phyloP scores from a whole-genome alignment of 202 grass and related monocot genomes.

The Musa balbisiana region DNA sequence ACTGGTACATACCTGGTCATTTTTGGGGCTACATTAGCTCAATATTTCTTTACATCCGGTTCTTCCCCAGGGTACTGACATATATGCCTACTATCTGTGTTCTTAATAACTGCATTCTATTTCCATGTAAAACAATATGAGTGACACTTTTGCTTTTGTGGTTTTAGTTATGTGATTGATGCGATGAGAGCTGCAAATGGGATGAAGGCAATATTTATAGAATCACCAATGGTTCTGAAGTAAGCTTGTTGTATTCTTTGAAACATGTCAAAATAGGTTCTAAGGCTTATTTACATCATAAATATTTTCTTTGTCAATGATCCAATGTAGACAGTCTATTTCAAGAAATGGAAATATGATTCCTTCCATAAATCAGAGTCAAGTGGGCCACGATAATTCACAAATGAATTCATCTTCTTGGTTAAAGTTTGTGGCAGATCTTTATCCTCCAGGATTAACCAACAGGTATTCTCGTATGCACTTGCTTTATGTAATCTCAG shows the following conservation, averaged over 20 bases:
- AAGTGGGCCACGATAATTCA: conserved; percentile 34
- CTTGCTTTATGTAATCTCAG: too few species aligned
- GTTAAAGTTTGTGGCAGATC: conserved; percentile 55
- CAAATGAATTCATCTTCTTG: conserved; percentile 38
- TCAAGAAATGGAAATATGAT: conserved; percentile 59
- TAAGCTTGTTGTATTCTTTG: conserved; percentile 33
- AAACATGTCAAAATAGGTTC: not conserved
- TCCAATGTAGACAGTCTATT: conserved; percentile 95
- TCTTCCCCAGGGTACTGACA: conserved; percentile 72
- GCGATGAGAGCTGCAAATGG: conserved; percentile 50
- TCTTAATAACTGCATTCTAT: not conserved
- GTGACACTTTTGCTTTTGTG: not conserved
- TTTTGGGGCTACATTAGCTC: conserved; percentile 48
- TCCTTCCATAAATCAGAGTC: conserved; percentile 30
- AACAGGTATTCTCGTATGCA: conserved; percentile 38
- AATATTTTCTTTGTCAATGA: conserved; percentile 53
- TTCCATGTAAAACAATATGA: not conserved
- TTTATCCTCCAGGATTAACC: conserved; percentile 60
- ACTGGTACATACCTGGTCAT: conserved; percentile 50
- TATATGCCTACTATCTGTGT: conserved; percentile 11
- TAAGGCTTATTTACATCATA: not conserved
- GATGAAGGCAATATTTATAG: conserved; percentile 48
- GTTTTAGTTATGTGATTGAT: conserved; percentile 60
- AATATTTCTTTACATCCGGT: conserved; percentile 73
- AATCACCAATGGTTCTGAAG: conserved; percentile 55